Base-by-base conservation (phyloP, 2,329 filamentous ascomycete genomes). In the Ophiostoma montium region DNA sequence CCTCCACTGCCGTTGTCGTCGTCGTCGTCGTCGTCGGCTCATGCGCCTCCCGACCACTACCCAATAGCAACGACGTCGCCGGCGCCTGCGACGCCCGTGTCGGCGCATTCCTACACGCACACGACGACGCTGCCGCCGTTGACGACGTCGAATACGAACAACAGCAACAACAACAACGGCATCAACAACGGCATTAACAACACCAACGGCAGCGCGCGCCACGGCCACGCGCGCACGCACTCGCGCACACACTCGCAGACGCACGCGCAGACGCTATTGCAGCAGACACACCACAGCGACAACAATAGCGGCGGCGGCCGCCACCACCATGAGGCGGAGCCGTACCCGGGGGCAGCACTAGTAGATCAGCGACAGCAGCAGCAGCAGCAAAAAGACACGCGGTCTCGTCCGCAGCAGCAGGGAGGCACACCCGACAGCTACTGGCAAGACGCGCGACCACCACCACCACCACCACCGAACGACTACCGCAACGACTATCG, bases 151-250 rank as follows among this genome's bases (percentile, higher is more conserved):
- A n/a, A n/a, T n/a, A n/a, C n/a, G n/a, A n/a, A n/a, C n/a, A n/a
- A n/a, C n/a, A n/a, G n/a, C n/a, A n/a, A n/a, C n/a, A n/a, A n/a
- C n/a, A n/a, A n/a, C n/a, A n/a, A n/a, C n/a, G n/a, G n/a, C n/a
- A n/a, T n/a, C n/a, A n/a, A n/a, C 46, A 51, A 46, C 50, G 46
- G 43, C 59, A 59, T 16, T 52, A 52, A 30, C 48, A 51, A 46
- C 30, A 44, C 32, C 42, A 23, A 23, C 11, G n/a, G 42, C 30
- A 27, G 23, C 23, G 23, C 23, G 23, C 23, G 23, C 8, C 23
- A n/a, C 23, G 23, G 23, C 23, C 23, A 27, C 23, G 23, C 23
- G 23, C 23, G 23, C 23, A 5, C 23, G 23, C 42, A 44, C 42
- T 18, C 42, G 42, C 42, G 42, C 42, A 44, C 5, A 15, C 41